Evolutionary conservation across 1,139 yeast species (phyloP), one percentile per base, ranked within the genome.

Genomic region (Candida sanyaensis): DNA sequence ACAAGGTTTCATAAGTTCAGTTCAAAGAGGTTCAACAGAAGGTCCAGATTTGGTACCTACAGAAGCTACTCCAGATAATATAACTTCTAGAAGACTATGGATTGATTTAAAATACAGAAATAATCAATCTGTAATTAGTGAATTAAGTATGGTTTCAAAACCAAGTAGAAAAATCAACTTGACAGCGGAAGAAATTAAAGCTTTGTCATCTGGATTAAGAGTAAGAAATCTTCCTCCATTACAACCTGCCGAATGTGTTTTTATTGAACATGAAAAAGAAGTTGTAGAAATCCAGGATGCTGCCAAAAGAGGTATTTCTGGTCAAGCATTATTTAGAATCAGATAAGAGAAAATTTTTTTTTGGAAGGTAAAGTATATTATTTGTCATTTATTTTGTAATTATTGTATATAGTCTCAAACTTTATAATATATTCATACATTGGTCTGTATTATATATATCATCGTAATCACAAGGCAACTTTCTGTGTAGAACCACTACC

Each of bases 51-150:
- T 69, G 37, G 69, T 63, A 11, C 86, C 88, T 13, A 83, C 82
- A 0, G 96, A 91, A 34, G 90, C 88, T 28, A 91, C 98, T 0
- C 91, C 86, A 37, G 96, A 89, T 63, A 92, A 93, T 62, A 82
- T 93, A 41, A 71, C 96, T 13, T 81, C 95, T 1, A 82, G 99
- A 61, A 80, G 96, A 58, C 77, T 93, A 50, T 93, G 99, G 99
- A 68, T 93, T 21, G 96, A 92, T 1, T 74, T 93, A 62, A 93
- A 93, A 64, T 93, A 95, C 66, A 83, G 96, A 62, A 83, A 89
- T 56, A 84, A 86, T 61, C 75, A 76, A 54, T 86, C 97, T 0
- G 96, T 93, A 10, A 75, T 93, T 55, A 77, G 84, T 53, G 78
- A 83, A 49, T 81, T 92, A 61, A 77, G 81, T 36, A 75, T 93